These are phyloP conservation scores for Clarireedia homoeocarpa DNA, from an alignment of 2,329 filamentous ascomycete genomes.

Conservation along the genomic window DNA sequence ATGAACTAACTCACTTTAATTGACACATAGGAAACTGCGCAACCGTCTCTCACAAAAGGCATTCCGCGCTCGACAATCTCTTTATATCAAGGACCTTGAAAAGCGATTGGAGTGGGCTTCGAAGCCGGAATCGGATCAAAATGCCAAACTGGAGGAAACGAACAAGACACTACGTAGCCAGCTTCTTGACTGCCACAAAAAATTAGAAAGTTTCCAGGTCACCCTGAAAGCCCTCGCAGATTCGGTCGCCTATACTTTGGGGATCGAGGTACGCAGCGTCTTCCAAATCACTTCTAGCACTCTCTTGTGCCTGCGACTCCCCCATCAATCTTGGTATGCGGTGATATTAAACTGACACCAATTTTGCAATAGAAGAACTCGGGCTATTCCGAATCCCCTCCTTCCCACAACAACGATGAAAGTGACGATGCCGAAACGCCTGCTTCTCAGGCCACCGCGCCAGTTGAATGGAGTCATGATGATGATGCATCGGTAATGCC, in stretches of 20 bases:
- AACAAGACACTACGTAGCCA: not conserved
- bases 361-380: not conserved
- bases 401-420: not conserved
- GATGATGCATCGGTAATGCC: not conserved
- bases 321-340: not conserved
- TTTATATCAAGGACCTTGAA: constrained; percentile 6
- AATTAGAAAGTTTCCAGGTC: constrained; percentile 6
- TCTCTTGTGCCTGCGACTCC: not conserved
- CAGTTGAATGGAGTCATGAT: not conserved
- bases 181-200: constrained; percentile 7
- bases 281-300: no score
- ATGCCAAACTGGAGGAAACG: constrained; percentile 5
- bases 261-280: constrained; percentile 1
- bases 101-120: constrained; percentile 7
- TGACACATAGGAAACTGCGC: not conserved
- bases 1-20: not conserved
- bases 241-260: constrained; percentile 4
- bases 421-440: constrained; percentile 2
- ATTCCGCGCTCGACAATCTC: constrained; percentile 5
- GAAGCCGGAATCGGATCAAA: constrained; percentile 6
- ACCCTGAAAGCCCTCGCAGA: constrained; percentile 4
- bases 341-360: not conserved
- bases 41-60: constrained; percentile 8
- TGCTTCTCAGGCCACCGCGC: not conserved
- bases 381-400: not conserved